Conservation (phyloP, 2,329 filamentous ascomycete species). For the Drechslerella stenobrocha region DNA sequence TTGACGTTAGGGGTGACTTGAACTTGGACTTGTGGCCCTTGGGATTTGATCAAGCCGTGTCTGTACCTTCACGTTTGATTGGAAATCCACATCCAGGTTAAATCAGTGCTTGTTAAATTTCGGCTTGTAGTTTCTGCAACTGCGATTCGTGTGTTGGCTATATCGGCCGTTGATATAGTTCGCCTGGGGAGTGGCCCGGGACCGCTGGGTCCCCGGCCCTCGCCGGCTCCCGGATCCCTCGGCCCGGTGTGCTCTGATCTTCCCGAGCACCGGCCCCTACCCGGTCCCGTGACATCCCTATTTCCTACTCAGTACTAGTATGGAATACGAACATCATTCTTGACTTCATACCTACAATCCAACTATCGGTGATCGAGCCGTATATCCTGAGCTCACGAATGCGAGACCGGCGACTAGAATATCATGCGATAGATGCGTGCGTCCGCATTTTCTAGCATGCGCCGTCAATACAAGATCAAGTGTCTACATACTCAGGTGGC, state of each 20-base stretch:
- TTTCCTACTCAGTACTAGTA: too few species aligned
- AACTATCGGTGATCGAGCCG: too few species aligned
- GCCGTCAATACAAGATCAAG: too few species aligned
- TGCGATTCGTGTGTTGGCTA: constrained; percentile 31
- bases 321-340: too few species aligned
- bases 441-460: too few species aligned
- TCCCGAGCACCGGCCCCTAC: background rate
- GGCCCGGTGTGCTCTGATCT: background rate
- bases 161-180: constrained; percentile 21
- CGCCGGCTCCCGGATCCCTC: background rate
- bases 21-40: constrained; percentile 3
- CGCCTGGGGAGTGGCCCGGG: constrained; percentile 7
- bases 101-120: constrained; percentile 16
- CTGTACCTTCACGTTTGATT: constrained; percentile 3
- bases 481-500: too few species aligned
- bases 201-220: background rate
- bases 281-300: background rate
- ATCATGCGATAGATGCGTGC: too few species aligned
- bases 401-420: too few species aligned
- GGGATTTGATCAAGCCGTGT: background rate
- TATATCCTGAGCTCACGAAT: too few species aligned
- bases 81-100: constrained; percentile 1
- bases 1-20: background rate
- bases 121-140: constrained; percentile 5
- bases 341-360: too few species aligned